These are phyloP conservation scores for Annona cherimola DNA, from an alignment of 164 flowering plant genomes.

Conservation along the genomic window DNA sequence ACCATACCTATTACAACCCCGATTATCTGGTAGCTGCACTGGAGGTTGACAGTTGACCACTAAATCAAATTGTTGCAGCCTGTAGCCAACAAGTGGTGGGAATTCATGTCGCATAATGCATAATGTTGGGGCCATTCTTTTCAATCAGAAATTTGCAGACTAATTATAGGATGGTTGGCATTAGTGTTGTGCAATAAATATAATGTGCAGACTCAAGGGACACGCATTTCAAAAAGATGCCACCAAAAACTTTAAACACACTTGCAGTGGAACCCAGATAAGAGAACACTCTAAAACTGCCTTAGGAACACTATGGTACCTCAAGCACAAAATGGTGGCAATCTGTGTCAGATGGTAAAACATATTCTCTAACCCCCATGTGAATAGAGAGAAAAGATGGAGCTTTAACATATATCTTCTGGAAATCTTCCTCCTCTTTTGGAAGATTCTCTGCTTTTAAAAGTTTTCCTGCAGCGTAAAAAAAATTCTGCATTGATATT, in stretches of 20 bases:
- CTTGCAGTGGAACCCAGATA: neutral
- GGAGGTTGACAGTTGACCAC: neutral
- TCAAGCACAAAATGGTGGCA: conserved; percentile 97
- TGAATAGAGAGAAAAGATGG: conserved; percentile 98
- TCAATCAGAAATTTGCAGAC: neutral
- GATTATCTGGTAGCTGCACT: neutral
- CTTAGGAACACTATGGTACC: conserved; percentile 35
- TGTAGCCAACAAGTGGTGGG: neutral
- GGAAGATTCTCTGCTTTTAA: conserved; percentile 66
- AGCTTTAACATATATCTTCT: conserved; percentile 80
- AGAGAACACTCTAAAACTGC: neutral
- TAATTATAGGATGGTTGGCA: neutral
- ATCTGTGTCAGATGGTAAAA: conserved; percentile 86
- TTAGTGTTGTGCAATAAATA: neutral
- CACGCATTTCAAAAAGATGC: neutral
- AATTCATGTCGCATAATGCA: too few species aligned
- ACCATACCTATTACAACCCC: neutral
- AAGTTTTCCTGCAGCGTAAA: conserved; percentile 56
- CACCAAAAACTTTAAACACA: neutral
- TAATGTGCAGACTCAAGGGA: neutral
- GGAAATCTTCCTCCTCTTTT: conserved; percentile 81
- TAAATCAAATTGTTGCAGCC: neutral
- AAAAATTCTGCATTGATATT: neutral
- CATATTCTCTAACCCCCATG: conserved; percentile 87
- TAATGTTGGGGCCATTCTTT: neutral